Conservation (phyloP, 352 stramenopile species). For the Phytopythium mirpurense region DNA sequence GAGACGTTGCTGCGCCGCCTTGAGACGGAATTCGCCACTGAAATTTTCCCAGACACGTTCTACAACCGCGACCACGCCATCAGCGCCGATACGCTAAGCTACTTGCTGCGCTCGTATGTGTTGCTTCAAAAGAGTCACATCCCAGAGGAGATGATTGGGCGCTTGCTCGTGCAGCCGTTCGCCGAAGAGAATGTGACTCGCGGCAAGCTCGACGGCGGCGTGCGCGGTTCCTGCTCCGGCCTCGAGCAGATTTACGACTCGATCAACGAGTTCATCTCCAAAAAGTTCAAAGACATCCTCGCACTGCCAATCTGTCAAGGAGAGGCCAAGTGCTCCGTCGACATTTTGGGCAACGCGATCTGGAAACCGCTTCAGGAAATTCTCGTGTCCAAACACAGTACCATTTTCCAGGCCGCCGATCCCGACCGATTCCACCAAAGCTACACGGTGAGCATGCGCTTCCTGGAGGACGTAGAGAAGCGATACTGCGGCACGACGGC, state of each 20-base stretch:
- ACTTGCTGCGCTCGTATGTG: slow-evolving; percentile 71
- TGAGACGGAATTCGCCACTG: slow-evolving; percentile 80
- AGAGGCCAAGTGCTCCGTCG: slow-evolving; percentile 56
- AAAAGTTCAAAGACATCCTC: slow-evolving; percentile 62
- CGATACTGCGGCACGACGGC: slow-evolving; percentile 46
- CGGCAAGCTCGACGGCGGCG: slow-evolving; percentile 63
- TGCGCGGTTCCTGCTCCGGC: slow-evolving; percentile 73
- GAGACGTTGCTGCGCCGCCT: slow-evolving; percentile 64
- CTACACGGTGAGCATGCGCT: slow-evolving; percentile 74
- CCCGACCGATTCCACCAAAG: slow-evolving; percentile 77
- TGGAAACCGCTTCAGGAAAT: slow-evolving; percentile 75
- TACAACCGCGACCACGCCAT: slow-evolving; percentile 80
- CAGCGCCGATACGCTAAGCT: slow-evolving; percentile 54
- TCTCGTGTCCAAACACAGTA: slow-evolving; percentile 59
- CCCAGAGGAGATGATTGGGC: slow-evolving; percentile 77
- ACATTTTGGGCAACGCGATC: slow-evolving; percentile 77
- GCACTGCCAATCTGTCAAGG: slow-evolving; percentile 61
- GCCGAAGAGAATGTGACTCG: slow-evolving; percentile 73
- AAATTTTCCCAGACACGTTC: slow-evolving; percentile 86
- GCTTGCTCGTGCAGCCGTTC: slow-evolving; percentile 73
- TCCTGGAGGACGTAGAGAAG: slow-evolving; percentile 49
- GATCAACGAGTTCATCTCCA: slow-evolving; percentile 66
- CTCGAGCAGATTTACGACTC: slow-evolving; percentile 66
- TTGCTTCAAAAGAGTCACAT: slow-evolving; percentile 69
- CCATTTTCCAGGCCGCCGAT: slow-evolving; percentile 81